Evolutionary conservation across 306 rosid genomes (phyloP).

Genomic region (Delonix regia): DNA sequence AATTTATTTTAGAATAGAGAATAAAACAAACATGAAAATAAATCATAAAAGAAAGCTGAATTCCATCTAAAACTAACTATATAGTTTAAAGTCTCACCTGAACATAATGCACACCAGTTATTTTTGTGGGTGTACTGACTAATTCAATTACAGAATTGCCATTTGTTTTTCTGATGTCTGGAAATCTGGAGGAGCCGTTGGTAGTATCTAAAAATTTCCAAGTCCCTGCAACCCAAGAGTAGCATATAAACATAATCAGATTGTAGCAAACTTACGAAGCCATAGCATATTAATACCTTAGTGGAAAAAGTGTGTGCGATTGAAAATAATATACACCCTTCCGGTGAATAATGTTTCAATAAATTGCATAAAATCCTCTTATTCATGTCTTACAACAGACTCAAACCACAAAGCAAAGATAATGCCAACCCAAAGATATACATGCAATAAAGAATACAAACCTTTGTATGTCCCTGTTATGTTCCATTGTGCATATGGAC

Average conservation of each 20-base stretch:
- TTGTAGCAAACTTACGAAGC: constrained; percentile 20
- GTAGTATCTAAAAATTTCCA: constrained; percentile 84
- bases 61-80: constrained; percentile 30
- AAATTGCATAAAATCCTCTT: constrained; percentile 8
- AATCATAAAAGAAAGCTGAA: constrained; percentile 12
- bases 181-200: constrained; percentile 81
- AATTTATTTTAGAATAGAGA: constrained; percentile 11
- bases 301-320: not conserved
- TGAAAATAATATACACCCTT: constrained; percentile 8
- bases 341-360: constrained; percentile 26
- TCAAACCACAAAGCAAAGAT: not conserved
- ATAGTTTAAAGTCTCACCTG: constrained; percentile 71
- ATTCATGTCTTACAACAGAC: constrained; percentile 7
- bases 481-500: constrained; percentile 92
- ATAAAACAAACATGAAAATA: constrained; percentile 19
- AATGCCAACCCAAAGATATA: constrained; percentile 10
- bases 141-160: constrained; percentile 91
- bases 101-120: constrained; percentile 93
- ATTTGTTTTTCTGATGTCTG: constrained; percentile 75
- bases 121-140: constrained; percentile 89
- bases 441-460: constrained; percentile 46
- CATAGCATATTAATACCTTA: constrained; percentile 22
- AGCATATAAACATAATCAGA: constrained; percentile 17
- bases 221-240: constrained; percentile 66
- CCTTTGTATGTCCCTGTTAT: constrained; percentile 98